Conservation (phyloP, 2,329 filamentous ascomycete species). For the Simplicillium aogashimaense region DNA sequence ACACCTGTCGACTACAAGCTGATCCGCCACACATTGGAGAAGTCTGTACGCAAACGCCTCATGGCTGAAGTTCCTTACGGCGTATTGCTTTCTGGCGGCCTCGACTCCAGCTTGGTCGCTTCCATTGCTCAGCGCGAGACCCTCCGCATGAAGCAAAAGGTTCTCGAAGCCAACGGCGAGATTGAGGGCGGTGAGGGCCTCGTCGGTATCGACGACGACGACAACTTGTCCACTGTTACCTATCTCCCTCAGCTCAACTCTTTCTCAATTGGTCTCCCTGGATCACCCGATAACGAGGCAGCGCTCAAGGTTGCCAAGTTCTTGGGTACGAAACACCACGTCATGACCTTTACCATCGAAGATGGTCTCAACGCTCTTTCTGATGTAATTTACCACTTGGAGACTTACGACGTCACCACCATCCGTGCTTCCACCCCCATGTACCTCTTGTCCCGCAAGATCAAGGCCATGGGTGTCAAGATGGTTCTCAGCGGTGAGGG, state of each 20-base stretch:
- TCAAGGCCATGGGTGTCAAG: conserved; percentile 99
- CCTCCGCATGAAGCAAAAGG: conserved; percentile 60
- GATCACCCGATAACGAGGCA: conserved; percentile 84
- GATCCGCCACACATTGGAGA: conserved; percentile 75
- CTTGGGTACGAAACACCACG: conserved; percentile 94
- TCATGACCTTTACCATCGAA: conserved; percentile 96
- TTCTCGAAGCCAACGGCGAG: conserved; percentile 40
- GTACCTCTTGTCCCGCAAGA: conserved; percentile 96
- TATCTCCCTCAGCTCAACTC: conserved; percentile 94
- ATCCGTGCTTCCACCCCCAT: conserved; percentile 97
- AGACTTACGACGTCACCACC: conserved; percentile 96
- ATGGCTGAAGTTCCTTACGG: conserved; percentile 99
- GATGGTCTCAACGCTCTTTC: conserved; percentile 94
- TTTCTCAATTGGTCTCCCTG: conserved; percentile 94
- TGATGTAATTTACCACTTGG: conserved; percentile 96
- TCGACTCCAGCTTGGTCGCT: conserved; percentile 92
- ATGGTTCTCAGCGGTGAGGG: conserved; percentile 98
- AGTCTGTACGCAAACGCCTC: conserved; percentile 85
- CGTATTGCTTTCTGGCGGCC: conserved; percentile 85
- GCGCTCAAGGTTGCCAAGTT: conserved; percentile 91
- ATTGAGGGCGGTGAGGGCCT: conserved; percentile 58
- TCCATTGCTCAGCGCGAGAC: conserved; percentile 94
- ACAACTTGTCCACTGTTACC: conserved; percentile 80
- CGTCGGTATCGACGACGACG: conserved; percentile 88
- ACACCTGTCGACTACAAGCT: conserved; percentile 75